phyloP scores from a whole-genome alignment of 2,329 filamentous ascomycete species.

The Pezizomycotina sp. region DNA sequence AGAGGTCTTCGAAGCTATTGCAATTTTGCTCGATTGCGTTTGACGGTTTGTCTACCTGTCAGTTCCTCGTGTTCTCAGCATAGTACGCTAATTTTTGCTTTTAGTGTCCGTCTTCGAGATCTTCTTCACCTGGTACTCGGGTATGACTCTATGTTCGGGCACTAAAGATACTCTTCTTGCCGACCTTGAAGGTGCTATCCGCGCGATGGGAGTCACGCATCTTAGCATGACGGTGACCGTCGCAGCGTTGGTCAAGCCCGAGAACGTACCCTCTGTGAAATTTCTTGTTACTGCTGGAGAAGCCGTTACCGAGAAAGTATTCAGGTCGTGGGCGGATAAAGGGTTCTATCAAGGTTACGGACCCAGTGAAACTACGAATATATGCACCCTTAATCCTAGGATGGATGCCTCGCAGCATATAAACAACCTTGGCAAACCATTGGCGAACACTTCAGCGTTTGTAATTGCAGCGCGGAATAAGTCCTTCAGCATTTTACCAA shows the following conservation, averaged over 20 bases:
- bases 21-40: slow-evolving; percentile 76
- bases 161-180: slow-evolving; percentile 57
- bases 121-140: slow-evolving; percentile 64
- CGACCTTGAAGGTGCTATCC: slow-evolving; percentile 53
- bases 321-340: slow-evolving; percentile 47
- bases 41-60: slow-evolving; percentile 35
- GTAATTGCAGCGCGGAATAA: slow-evolving; percentile 36
- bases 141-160: slow-evolving; percentile 62
- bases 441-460: slow-evolving; percentile 60
- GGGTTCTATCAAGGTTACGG: slow-evolving; percentile 69
- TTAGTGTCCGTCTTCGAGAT: slow-evolving; percentile 73
- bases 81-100: slow-evolving; percentile 5
- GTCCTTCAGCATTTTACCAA: slow-evolving; percentile 41
- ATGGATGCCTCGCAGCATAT: slow-evolving; percentile 44
- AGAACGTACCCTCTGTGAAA: slow-evolving; percentile 50
- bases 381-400: slow-evolving; percentile 55
- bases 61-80: not conserved
- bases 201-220: slow-evolving; percentile 51
- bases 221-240: slow-evolving; percentile 76
- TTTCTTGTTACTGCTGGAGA: slow-evolving; percentile 74
- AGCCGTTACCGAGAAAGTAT: slow-evolving; percentile 55
- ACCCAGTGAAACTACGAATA: slow-evolving; percentile 74
- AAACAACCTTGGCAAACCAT: slow-evolving; percentile 58
- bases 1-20: slow-evolving; percentile 43
- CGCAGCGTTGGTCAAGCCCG: slow-evolving; percentile 53